These are phyloP conservation scores for Microbotryum silenes-acaulis DNA, from an alignment of 1,284 basidiomycete species.

Conservation along the genomic window DNA sequence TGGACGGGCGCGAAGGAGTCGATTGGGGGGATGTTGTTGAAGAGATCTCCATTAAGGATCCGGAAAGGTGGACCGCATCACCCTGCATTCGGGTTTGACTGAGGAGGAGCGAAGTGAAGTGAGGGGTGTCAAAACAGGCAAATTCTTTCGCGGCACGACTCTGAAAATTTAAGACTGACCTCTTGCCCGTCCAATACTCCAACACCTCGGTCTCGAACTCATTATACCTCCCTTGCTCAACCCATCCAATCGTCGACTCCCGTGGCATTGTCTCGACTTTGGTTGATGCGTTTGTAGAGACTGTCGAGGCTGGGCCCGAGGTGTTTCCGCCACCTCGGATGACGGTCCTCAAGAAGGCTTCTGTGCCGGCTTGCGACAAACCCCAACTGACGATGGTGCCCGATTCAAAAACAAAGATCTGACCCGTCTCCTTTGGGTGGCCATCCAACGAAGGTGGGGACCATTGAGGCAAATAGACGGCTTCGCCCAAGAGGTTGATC, in stretches of 20 bases:
- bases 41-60: not conserved
- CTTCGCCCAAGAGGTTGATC: slow-evolving; percentile 35
- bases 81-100: slow-evolving; percentile 24
- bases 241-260: slow-evolving; percentile 11
- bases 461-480: slow-evolving; percentile 33
- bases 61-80: slow-evolving; percentile 24
- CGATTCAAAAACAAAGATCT: slow-evolving; percentile 35
- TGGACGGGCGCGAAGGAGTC: slow-evolving; percentile 14
- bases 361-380: slow-evolving; percentile 11
- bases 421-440: slow-evolving; percentile 8
- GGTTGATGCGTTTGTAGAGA: not conserved
- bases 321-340: slow-evolving; percentile 9
- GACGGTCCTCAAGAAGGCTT: slow-evolving; percentile 26
- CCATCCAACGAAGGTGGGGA: slow-evolving; percentile 10
- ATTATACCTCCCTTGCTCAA: slow-evolving; percentile 30
- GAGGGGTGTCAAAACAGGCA: too few species aligned
- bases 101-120: not conserved
- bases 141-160: not conserved
- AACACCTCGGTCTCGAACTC: slow-evolving; percentile 33
- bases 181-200: slow-evolving; percentile 27
- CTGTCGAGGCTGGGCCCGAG: not conserved
- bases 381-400: slow-evolving; percentile 35
- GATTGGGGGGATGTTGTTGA: not conserved
- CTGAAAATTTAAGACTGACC: slow-evolving; percentile 7
- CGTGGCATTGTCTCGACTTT: not conserved